These are phyloP conservation scores for Lathyrus sativus DNA, from an alignment of 306 rosid species.

Conservation along the genomic window DNA sequence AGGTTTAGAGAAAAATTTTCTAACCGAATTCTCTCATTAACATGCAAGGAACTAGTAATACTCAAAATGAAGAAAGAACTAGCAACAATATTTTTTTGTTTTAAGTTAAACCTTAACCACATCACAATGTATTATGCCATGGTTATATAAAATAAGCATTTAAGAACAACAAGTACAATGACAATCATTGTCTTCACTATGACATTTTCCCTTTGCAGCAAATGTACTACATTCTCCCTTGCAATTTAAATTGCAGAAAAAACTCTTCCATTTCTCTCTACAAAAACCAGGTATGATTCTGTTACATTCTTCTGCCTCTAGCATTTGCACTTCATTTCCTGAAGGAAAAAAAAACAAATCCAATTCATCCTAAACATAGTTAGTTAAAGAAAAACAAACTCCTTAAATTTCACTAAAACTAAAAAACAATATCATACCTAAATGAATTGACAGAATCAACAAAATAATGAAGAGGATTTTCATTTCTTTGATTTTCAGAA, in stretches of 20 bases:
- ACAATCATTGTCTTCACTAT: background rate
- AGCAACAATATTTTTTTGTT: too few relatives aligned
- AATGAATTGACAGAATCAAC: background rate
- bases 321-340: background rate
- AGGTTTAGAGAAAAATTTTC: too few relatives aligned
- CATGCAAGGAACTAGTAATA: too few relatives aligned
- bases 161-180: background rate
- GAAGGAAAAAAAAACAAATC: background rate
- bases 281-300: background rate
- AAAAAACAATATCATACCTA: background rate
- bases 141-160: background rate
- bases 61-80: too few relatives aligned
- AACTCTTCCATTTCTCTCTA: background rate
- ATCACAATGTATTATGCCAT: background rate
- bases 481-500: slow-evolving; percentile 3
- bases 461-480: background rate
- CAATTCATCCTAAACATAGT: background rate
- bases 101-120: too few relatives aligned
- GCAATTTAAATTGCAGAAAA: background rate
- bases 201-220: background rate
- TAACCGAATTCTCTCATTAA: too few relatives aligned
- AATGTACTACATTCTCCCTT: background rate
- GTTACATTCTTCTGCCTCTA: background rate
- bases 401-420: background rate
- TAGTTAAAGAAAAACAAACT: background rate